Percentiles rank a stretch among this genome's conserved stretches.
These are phyloP conservation scores for Alternaria rosae DNA, from an alignment of 2,329 filamentous ascomycete genomes.

Conservation along the genomic window DNA sequence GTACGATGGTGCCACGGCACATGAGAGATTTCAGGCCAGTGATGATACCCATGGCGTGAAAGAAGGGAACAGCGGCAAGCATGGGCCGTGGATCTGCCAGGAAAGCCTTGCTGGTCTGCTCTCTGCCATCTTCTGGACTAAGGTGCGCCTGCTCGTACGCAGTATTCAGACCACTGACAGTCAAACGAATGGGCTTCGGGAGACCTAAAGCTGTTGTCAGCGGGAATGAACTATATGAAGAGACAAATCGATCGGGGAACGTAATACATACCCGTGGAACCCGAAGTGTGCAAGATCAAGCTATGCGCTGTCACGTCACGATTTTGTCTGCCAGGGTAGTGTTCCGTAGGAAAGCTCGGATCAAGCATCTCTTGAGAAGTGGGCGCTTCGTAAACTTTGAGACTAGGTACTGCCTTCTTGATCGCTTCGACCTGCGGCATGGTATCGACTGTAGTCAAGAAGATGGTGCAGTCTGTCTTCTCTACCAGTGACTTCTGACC, in stretches of 20 bases:
- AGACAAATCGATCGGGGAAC: no score
- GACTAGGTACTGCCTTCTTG: background rate
- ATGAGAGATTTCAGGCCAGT: background rate
- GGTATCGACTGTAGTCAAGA: constrained; percentile 1
- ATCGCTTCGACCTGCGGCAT: background rate
- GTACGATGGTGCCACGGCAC: background rate
- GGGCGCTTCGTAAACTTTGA: background rate
- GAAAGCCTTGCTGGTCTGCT: background rate
- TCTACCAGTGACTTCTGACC: constrained; percentile 2
- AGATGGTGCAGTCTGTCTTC: background rate
- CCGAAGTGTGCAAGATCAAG: constrained; percentile 7
- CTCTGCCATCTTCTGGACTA: background rate
- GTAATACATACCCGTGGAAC: background rate
- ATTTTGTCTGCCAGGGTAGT: constrained; percentile 1
- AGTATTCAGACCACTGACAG: background rate
- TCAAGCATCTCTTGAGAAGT: background rate
- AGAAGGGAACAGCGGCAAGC: constrained; percentile 2
- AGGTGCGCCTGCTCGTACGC: background rate
- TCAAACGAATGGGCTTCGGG: constrained; percentile 2
- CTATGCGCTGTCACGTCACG: background rate
- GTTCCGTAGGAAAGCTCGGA: background rate
- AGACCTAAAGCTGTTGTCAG: background rate
- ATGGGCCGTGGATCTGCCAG: background rate
- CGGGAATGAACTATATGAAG: no score
- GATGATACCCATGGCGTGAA: constrained; percentile 4